These are phyloP conservation scores for Ogataea nakhonphanomensis DNA, from an alignment of 805 yeast species.

Conservation along the genomic window DNA sequence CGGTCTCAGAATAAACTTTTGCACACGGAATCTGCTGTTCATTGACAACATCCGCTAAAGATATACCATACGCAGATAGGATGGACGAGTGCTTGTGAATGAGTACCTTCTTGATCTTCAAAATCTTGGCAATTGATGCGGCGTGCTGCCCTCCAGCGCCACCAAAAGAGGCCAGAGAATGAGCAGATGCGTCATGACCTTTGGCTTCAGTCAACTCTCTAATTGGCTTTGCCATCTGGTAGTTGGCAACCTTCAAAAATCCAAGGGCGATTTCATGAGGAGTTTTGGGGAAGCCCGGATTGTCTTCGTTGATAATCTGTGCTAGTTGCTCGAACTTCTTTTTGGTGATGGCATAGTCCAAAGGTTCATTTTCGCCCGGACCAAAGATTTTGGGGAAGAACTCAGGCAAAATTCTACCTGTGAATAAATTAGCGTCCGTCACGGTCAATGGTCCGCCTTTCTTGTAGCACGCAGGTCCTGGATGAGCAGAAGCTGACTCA, in stretches of 20 bases:
- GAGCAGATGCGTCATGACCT: conserved; percentile 61
- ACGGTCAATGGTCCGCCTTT: conserved; percentile 10
- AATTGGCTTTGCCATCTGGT: conserved; percentile 80
- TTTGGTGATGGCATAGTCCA: conserved; percentile 2
- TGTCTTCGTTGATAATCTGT: conserved; percentile 43
- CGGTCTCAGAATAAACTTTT: conserved; percentile 12
- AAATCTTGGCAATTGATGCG: conserved; percentile 60
- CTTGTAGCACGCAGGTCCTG: conserved; percentile 9
- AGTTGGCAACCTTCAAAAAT: conserved; percentile 74
- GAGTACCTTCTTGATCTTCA: conserved; percentile 62
- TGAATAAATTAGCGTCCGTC: conserved; percentile 7
- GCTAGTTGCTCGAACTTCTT: conserved; percentile 39
- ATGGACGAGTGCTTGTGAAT: conserved; percentile 64
- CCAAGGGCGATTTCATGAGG: conserved; percentile 73
- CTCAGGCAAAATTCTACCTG: conserved; percentile 8
- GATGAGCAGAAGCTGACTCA: conserved; percentile 10
- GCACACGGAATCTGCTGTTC: conserved; percentile 31
- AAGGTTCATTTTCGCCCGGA: conserved; percentile 5
- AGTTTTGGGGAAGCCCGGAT: conserved; percentile 36
- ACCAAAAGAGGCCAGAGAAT: conserved; percentile 73
- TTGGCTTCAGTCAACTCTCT: conserved; percentile 76
- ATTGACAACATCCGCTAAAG: conserved; percentile 45
- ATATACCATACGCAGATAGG: conserved; percentile 53
- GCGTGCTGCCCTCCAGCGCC: conserved; percentile 93
- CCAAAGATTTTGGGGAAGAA: conserved; percentile 8